phyloP scores from a whole-genome alignment of 2,329 filamentous ascomycete species.

The Harringtonia lauricola region DNA sequence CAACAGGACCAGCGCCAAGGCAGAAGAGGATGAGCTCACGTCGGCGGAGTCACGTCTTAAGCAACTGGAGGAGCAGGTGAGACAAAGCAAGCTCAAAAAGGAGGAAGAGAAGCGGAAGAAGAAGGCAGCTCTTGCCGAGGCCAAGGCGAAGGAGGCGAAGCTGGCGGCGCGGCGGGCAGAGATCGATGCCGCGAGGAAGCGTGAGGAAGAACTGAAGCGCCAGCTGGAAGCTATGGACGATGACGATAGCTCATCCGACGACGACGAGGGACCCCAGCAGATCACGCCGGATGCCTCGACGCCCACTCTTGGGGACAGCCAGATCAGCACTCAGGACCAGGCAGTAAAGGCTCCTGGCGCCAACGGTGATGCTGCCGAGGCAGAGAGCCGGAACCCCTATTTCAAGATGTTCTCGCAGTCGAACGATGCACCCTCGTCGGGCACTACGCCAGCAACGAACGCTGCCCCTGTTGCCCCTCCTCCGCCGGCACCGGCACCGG shows the following conservation, averaged over 20 bases:
- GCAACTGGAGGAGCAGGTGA: constrained; percentile 87
- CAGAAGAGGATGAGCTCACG: constrained; percentile 70
- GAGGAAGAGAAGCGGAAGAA: constrained; percentile 90
- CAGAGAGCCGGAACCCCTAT: constrained; percentile 89
- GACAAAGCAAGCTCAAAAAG: constrained; percentile 87
- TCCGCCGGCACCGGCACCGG: constrained; percentile 23
- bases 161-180: constrained; percentile 80
- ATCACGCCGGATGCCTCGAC: constrained; percentile 52
- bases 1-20: constrained; percentile 58
- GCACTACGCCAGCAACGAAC: background rate
- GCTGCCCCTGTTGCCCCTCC: constrained; percentile 11
- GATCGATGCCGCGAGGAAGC: constrained; percentile 81
- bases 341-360: constrained; percentile 34
- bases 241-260: constrained; percentile 65
- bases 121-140: constrained; percentile 76
- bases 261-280: constrained; percentile 65
- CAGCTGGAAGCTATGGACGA: constrained; percentile 70
- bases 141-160: constrained; percentile 79
- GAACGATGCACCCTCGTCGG: constrained; percentile 30
- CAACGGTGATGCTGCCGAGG: constrained; percentile 33
- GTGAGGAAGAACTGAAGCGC: constrained; percentile 78
- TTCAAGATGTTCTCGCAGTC: constrained; percentile 77
- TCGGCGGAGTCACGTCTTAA: constrained; percentile 74
- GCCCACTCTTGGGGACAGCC: constrained; percentile 40
- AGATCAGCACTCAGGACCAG: constrained; percentile 40